Conservation (phyloP, 352 stramenopile genomes). For the Phytophthora quininea region DNA sequence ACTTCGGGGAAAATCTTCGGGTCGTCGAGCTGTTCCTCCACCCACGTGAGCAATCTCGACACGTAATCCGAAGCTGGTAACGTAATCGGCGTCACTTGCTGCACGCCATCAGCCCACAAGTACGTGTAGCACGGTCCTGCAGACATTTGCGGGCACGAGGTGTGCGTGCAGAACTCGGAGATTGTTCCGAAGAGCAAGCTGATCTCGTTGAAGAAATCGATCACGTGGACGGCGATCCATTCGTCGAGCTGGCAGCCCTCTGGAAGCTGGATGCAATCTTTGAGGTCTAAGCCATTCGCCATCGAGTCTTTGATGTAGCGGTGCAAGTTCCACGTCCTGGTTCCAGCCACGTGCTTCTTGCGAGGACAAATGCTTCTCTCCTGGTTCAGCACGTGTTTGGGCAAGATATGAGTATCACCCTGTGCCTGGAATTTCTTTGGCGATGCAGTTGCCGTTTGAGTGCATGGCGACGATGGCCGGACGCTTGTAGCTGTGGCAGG, state of each 20-base stretch:
- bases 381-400: conserved; percentile 60
- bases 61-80: conserved; percentile 88
- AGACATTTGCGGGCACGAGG: conserved; percentile 73
- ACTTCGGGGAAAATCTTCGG: conserved; percentile 56
- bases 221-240: conserved; percentile 76
- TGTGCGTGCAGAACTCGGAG: conserved; percentile 76
- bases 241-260: conserved; percentile 67
- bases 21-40: conserved; percentile 86
- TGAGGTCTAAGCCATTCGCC: conserved; percentile 55
- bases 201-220: conserved; percentile 96
- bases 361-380: conserved; percentile 57
- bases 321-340: conserved; percentile 72
- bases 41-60: conserved; percentile 84
- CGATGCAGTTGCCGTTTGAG: conserved; percentile 7
- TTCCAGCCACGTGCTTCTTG: conserved; percentile 63
- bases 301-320: conserved; percentile 76
- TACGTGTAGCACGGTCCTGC: conserved; percentile 89
- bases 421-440: conserved; percentile 14
- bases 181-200: conserved; percentile 91
- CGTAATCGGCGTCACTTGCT: conserved; percentile 52
- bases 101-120: conserved; percentile 77
- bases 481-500: conserved; percentile 12
- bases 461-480: conserved; percentile 23
- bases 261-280: conserved; percentile 68
- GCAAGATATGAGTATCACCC: conserved; percentile 38